Base-by-base conservation (phyloP, 805 yeast genomes). In the Komagataella pseudopastoris region DNA sequence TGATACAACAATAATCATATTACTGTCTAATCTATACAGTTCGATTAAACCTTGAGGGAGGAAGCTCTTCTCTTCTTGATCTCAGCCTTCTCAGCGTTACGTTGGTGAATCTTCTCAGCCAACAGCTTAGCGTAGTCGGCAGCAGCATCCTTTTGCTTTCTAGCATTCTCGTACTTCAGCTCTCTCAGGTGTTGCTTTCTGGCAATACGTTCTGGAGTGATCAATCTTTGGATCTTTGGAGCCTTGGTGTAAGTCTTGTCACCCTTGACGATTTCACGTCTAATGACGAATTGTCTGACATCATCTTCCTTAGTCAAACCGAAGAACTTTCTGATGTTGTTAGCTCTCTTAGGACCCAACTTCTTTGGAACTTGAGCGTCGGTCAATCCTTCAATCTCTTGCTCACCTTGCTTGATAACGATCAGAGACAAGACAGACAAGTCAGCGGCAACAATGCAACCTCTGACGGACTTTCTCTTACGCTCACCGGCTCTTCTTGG, bases 261-360 rank as follows among this genome's bases (percentile, higher is more conserved):
- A 80, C 95, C 95, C 85, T 93, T 95, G 78, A 84, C 84, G 64
- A 93, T 85, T 75, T 91, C 96, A 80, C 99, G 90, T 82, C 98
- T 93, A 71, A 93, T 83, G 66, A 93, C 99, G 76, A 81, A 93
- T 77, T 75, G 74, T 72, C 87, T 82, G 61, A 86, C 91, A 68
- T 87, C 95, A 68, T 86, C 95, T 74, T 86, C 95, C 80, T 88
- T 86, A 77, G 95, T 71, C 68, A 88, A 85, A 79, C 97, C 98
- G 72, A 88, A 93, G 96, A 93, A 93, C 78, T 93, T 91, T 86
- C 98, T 90, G 77, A 93, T 93, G 91, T 91, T 78, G 95, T 89
- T 91, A 71, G 99, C 99, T 86, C 99, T 89, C 95, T 93, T 93
- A 78, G 99, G 99, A 71, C 99, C 99, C 71, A 93, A 85, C 83